phyloP scores from a whole-genome alignment of 116 monocot genomes.

The Cymodocea nodosa region DNA sequence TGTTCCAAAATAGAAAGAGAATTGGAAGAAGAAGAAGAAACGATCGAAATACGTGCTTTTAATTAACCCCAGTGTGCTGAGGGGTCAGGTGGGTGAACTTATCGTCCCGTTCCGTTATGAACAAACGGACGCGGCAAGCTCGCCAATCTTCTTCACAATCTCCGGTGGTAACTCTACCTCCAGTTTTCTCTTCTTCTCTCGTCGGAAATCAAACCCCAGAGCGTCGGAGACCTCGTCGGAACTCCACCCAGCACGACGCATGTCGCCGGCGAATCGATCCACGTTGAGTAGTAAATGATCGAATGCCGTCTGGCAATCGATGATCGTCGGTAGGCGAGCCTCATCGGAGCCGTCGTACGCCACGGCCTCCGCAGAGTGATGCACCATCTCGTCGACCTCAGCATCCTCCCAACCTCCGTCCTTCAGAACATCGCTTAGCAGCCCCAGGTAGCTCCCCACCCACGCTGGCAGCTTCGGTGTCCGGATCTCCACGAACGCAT shows the following conservation, averaged over 20 bases:
- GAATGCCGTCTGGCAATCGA: slow-evolving; percentile 34
- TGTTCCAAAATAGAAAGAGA: too few species aligned
- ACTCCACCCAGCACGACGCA: slow-evolving; percentile 71
- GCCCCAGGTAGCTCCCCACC: slow-evolving; percentile 21
- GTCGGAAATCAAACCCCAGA: slow-evolving; percentile 27
- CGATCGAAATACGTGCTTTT: background rate
- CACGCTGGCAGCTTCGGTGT: slow-evolving; percentile 13
- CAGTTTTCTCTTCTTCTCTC: slow-evolving; percentile 6
- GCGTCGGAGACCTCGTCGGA: slow-evolving; percentile 67
- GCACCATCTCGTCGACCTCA: slow-evolving; percentile 72
- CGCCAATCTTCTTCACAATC: slow-evolving; percentile 39
- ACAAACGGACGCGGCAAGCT: slow-evolving; percentile 37
- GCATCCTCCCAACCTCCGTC: slow-evolving; percentile 61
- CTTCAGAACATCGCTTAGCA: slow-evolving; percentile 39
- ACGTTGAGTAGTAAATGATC: slow-evolving; percentile 57
- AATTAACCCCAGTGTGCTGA: too few species aligned
- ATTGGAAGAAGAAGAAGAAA: too few species aligned
- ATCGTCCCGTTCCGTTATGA: background rate
- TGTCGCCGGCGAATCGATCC: slow-evolving; percentile 56
- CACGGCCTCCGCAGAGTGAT: slow-evolving; percentile 11
- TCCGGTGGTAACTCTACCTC: slow-evolving; percentile 39
- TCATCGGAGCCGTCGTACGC: slow-evolving; percentile 26
- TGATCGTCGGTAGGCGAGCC: background rate
- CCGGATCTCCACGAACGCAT: slow-evolving; percentile 25
- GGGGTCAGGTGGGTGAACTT: background rate